Percentiles rank a stretch among this genome's conserved stretches.
Conservation (phyloP, 2,329 filamentous ascomycete species). For the Chaetomiaceae sp. region DNA sequence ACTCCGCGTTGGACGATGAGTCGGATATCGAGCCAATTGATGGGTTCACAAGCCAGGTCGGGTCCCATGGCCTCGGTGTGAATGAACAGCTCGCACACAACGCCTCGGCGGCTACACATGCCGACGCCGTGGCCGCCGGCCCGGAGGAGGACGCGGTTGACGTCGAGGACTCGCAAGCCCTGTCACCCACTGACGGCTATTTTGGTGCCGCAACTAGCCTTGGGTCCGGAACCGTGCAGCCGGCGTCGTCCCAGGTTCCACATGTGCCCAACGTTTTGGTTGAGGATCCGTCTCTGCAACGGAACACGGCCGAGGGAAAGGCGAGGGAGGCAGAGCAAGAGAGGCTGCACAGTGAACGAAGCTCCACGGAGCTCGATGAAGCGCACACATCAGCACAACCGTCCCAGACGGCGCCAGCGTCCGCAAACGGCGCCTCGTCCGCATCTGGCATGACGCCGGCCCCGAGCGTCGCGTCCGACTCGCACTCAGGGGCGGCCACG, state of each 20-base stretch:
- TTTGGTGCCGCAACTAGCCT: slow-evolving; percentile 32
- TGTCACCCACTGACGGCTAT: slow-evolving; percentile 48
- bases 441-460: slow-evolving; percentile 4
- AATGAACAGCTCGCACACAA: background rate
- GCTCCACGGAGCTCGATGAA: slow-evolving; percentile 24
- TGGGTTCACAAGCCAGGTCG: slow-evolving; percentile 14
- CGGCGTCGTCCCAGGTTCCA: slow-evolving; percentile 33
- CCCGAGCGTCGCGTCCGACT: background rate
- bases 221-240: slow-evolving; percentile 5
- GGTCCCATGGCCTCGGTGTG: background rate
- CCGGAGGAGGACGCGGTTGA: slow-evolving; percentile 6
- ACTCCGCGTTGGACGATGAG: slow-evolving; percentile 33
- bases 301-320: slow-evolving; percentile 35
- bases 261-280: slow-evolving; percentile 44
- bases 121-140: background rate
- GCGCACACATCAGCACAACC: background rate
- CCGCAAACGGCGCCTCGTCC: background rate
- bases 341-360: slow-evolving; percentile 22
- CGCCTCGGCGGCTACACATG: background rate
- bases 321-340: slow-evolving; percentile 40
- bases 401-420: slow-evolving; percentile 6
- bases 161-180: slow-evolving; percentile 26
- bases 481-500: slow-evolving; percentile 15
- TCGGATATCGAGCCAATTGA: slow-evolving; percentile 23
- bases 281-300: slow-evolving; percentile 40